A percentile compares a stretch with the other conserved stretches of the same genome.
phyloP scores from a whole-genome alignment of 371 early-diverging fungal genomes.

The Rhizomucor pusillus region DNA sequence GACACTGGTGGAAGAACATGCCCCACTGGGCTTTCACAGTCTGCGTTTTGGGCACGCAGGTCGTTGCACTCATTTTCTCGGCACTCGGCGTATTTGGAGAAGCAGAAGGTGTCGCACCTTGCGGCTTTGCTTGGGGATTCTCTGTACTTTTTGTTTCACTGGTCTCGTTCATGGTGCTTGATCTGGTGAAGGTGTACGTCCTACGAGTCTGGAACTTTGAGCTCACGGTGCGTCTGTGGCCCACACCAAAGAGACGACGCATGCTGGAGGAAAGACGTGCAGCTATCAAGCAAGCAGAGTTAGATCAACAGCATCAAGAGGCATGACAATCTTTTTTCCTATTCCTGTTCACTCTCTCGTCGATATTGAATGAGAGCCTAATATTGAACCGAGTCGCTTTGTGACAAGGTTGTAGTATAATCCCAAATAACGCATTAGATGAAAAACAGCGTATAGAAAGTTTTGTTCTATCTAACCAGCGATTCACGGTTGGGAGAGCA shows the following conservation, averaged over 20 bases:
- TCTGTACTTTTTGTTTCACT: conserved; percentile 67
- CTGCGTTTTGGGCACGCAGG: conserved; percentile 85
- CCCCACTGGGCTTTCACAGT: conserved; percentile 69
- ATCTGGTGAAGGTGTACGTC: conserved; percentile 81
- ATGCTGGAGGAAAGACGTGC: no score
- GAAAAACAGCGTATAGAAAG: no score
- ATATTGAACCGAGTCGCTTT: no score
- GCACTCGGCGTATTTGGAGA: conserved; percentile 69
- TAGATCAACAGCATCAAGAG: no score
- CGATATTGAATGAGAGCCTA: no score
- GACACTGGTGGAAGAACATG: conserved; percentile 81
- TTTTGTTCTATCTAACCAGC: no score
- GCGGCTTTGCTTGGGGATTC: conserved; percentile 59
- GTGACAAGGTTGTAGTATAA: no score
- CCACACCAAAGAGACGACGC: conserved; percentile 36
- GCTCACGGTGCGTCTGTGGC: conserved; percentile 66
- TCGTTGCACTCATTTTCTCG: conserved; percentile 85
- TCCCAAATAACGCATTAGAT: no score
- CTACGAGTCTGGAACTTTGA: conserved; percentile 70
- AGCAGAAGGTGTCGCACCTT: conserved; percentile 43
- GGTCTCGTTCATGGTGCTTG: conserved; percentile 74
- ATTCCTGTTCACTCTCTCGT: no score
- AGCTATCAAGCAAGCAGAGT: no score
- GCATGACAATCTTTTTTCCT: no score
- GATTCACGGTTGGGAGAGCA: no score